These are phyloP conservation scores for Colletotrichum tamarilloi DNA, from an alignment of 2,329 filamentous ascomycete genomes.

Conservation along the genomic window DNA sequence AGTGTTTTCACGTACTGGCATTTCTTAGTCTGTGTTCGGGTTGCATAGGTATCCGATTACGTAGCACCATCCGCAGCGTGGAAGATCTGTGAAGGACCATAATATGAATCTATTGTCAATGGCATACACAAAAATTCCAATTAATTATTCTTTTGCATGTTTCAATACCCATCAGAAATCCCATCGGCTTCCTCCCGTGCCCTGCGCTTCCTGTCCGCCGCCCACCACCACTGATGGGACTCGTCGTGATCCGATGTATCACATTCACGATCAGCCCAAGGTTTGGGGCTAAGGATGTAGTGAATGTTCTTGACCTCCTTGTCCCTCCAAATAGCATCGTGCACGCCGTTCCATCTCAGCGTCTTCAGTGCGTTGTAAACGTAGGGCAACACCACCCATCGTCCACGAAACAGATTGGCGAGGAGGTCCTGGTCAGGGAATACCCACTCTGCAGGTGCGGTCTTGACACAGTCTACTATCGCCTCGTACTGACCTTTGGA, in stretches of 20 bases:
- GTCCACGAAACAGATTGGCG: neutral
- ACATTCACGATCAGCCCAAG: neutral
- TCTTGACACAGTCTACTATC: neutral
- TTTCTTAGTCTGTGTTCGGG: too few species aligned
- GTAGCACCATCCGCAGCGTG: neutral
- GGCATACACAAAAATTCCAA: neutral
- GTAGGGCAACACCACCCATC: neutral
- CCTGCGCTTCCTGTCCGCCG: neutral
- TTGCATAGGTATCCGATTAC: too few species aligned
- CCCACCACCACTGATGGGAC: neutral
- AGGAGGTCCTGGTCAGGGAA: neutral
- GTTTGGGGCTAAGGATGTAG: neutral
- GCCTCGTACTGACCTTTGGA: neutral
- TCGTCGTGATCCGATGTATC: neutral
- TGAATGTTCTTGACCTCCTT: neutral
- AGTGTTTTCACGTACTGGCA: too few species aligned
- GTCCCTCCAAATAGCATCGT: neutral
- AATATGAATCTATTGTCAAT: neutral
- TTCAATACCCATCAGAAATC: neutral
- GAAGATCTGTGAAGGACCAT: neutral
- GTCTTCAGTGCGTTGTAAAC: neutral
- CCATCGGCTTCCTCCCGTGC: neutral
- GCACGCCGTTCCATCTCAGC: neutral
- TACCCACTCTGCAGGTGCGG: neutral
- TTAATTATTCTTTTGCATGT: neutral